Percentiles rank a stretch among this genome's conserved stretches.
phyloP scores from a whole-genome alignment of 176 grass and related monocot genomes.

The Raddia guianensis region DNA sequence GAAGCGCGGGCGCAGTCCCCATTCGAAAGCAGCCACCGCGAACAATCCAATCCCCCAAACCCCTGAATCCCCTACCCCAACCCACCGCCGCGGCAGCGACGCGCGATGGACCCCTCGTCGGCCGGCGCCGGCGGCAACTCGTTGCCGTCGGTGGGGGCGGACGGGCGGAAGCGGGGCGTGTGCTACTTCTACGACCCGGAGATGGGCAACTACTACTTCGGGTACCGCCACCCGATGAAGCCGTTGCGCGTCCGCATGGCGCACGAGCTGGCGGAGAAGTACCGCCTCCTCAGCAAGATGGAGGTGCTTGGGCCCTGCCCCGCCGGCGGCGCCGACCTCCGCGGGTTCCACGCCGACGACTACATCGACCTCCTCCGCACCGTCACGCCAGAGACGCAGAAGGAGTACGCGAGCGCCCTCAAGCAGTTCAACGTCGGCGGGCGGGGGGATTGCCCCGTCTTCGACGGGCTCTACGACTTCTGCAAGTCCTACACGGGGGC shows the following conservation, averaged over 20 bases:
- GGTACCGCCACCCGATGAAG: constrained; percentile 90
- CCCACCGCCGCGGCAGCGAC: neutral
- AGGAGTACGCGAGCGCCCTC: constrained; percentile 62
- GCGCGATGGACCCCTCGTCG: constrained; percentile 50
- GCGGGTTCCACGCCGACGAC: constrained; percentile 93
- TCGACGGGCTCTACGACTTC: constrained; percentile 79
- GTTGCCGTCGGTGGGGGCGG: constrained; percentile 58
- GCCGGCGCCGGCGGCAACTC: constrained; percentile 67
- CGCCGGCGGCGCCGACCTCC: constrained; percentile 68
- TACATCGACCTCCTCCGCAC: constrained; percentile 76
- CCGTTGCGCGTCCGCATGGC: constrained; percentile 95
- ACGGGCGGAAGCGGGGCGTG: constrained; percentile 84
- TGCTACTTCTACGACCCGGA: constrained; percentile 98
- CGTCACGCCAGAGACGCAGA: constrained; percentile 85
- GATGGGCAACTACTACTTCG: constrained; percentile 99
- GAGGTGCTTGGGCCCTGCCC: constrained; percentile 63
- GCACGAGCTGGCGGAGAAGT: constrained; percentile 68
- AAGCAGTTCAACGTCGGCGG: constrained; percentile 81
- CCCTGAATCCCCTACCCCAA: neutral
- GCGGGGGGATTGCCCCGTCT: constrained; percentile 77
- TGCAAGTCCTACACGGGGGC: constrained; percentile 90
- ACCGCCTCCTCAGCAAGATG: constrained; percentile 79
- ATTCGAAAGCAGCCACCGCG: too few relatives aligned
- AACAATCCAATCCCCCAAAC: neutral
- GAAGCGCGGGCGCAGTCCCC: too few relatives aligned